Evolutionary conservation across 2,329 filamentous ascomycete species (phyloP).

Genomic region (Fusarium staphyleae): DNA sequence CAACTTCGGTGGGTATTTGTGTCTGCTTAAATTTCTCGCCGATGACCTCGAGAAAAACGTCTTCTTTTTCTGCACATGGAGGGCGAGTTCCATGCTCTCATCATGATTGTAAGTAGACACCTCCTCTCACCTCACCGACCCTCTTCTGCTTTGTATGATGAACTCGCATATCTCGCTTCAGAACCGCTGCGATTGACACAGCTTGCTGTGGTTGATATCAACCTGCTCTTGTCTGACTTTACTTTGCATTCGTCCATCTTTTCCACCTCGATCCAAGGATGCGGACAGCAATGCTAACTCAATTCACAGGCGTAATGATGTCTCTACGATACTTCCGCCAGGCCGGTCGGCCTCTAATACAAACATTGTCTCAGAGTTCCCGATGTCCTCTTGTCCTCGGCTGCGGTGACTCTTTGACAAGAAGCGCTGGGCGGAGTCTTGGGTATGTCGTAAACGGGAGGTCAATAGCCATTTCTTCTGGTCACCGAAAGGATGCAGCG

Average conservation of each 20-base stretch:
- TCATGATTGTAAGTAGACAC: conserved; percentile 50
- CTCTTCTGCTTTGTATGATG: conserved; percentile 47
- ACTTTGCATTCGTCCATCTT: conserved; percentile 16
- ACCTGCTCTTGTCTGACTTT: conserved; percentile 51
- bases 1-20: conserved; percentile 26
- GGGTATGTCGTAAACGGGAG: conserved; percentile 20
- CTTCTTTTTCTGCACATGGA: conserved; percentile 38
- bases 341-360: conserved; percentile 43
- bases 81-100: conserved; percentile 44
- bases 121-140: neutral
- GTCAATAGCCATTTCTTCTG: conserved; percentile 33
- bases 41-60: conserved; percentile 6
- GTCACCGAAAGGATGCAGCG: conserved; percentile 3
- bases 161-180: conserved; percentile 54
- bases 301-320: conserved; percentile 47
- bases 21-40: conserved; percentile 34
- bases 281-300: conserved; percentile 28
- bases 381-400: conserved; percentile 17
- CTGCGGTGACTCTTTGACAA: conserved; percentile 19
- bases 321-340: conserved; percentile 48
- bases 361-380: conserved; percentile 18
- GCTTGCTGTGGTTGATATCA: conserved; percentile 55
- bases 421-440: conserved; percentile 16
- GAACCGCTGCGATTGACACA: conserved; percentile 60
- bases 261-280: conserved; percentile 12